Evolutionary conservation across 2,329 filamentous ascomycete genomes (phyloP), one percentile per base, ranked within the genome.

Genomic region (Drechslera avenae): DNA sequence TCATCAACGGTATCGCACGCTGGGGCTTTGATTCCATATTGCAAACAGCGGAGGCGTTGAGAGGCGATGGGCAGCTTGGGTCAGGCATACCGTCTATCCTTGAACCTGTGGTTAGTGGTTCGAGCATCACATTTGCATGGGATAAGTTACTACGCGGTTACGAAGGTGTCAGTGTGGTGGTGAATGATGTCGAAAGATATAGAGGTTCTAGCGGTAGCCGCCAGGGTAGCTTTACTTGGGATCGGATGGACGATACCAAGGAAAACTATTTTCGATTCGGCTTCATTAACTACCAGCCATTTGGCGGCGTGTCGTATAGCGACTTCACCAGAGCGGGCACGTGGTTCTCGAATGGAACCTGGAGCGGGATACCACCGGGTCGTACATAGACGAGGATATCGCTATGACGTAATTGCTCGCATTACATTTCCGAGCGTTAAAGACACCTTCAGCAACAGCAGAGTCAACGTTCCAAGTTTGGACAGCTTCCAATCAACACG

Each of bases 11-110:
- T 44, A 85, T 95, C 51, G 92, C 92, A 4, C 83, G 93, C 32
- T 97, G 94, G 94, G 91, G 91, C 0, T 97, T 96, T 69, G 92
- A 91, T 53, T 82, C 89, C 0, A 84, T 97, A 34, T 81, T 97
- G 13, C 88, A 99, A 75, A 97, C 94, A 0, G 83, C 88, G 0
- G 81, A 75, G 0, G 85, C 86, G 0, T 75, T 97, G 14, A 85
- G 85, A 39, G 85, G 74, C 5, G 78, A 79, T 40, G 73, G 73
- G 1, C 73, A 75, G 46, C 62, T 76, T 13, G 84, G 84, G 7
- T 85, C 84, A 0, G 75, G 81, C 0, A 77, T 94, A 1, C 90
- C 78, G 0, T 45, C 54, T 0, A 64, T 79, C 12, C 26, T 64
- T 1, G 54, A 65, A 1, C 67, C 69, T 0, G 54, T 70, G 7